These are phyloP conservation scores for Dactylellina cionopaga DNA, from an alignment of 2,329 filamentous ascomycete genomes.

Conservation along the genomic window DNA sequence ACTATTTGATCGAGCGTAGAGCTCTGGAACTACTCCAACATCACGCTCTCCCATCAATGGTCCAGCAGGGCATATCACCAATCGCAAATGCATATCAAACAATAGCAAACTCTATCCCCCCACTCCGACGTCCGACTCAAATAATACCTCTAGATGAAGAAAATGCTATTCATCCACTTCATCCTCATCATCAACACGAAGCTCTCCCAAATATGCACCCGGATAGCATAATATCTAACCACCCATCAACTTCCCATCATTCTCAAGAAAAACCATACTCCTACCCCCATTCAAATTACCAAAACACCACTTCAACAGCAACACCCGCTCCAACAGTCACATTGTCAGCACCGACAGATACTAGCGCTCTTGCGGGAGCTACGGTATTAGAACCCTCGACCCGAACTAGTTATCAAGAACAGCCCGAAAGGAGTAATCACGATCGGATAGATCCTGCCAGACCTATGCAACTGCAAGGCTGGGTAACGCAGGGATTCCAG, in stretches of 20 bases:
- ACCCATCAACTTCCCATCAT: background rate
- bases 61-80: constrained; percentile 43
- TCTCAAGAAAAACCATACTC: constrained; percentile 19
- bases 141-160: constrained; percentile 30
- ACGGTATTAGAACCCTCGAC: constrained; percentile 4
- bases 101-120: constrained; percentile 37
- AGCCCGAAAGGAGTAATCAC: constrained; percentile 32
- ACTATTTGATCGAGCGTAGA: constrained; percentile 49
- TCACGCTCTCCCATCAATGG: constrained; percentile 48
- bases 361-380: background rate
- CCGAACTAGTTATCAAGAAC: constrained; percentile 1
- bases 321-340: constrained; percentile 6
- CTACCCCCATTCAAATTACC: constrained; percentile 15
- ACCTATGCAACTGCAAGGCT: constrained; percentile 38
- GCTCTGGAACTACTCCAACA: constrained; percentile 50
- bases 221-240: constrained; percentile 7
- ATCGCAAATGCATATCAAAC: constrained; percentile 48
- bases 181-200: constrained; percentile 11
- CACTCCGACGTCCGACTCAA: background rate
- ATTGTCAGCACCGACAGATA: constrained; percentile 11
- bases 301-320: background rate
- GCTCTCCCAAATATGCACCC: background rate
- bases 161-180: constrained; percentile 13
- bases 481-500: constrained; percentile 46
- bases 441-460: constrained; percentile 34